Evolutionary conservation across 805 yeast species (phyloP), one percentile per base, ranked within the genome.

Genomic region (Yamadazyma nakazawae): DNA sequence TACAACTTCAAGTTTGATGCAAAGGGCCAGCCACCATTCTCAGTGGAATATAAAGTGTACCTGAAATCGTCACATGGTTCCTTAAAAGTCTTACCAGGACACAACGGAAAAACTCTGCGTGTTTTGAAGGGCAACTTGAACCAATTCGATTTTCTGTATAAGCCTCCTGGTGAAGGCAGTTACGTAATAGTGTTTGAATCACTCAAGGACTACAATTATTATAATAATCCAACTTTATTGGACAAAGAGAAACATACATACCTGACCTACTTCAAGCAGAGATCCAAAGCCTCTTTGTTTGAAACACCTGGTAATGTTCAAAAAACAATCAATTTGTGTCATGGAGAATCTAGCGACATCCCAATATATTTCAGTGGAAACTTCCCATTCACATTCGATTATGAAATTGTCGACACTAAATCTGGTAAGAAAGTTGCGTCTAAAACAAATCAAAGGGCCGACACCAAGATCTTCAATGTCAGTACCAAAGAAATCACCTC

Each of bases 21-120:
- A 48, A 64, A 75, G 0, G 98, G 99, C 14, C 79, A 82, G 25
- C 86, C 96, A 0, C 97, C 98, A 1, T 94, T 85, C 67, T 75
- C 75, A 45, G 74, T 89, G 19, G 76, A 74, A 35, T 83, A 84
- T 50, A 75, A 77, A 37, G 81, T 84, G 12, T 85, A 79, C 56
- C 46, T 43, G 16, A 78, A 80, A 47, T 48, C 57, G 3, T 54
- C 66, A 8, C 60, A 62, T 35, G 69, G 71, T 0, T 46, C 61
- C 3, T 47, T 69, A 14, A 60, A 55, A 35, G 73, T 71, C 0
- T 59, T 70, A 2, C 59, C 57, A 21, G 63, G 58, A 14, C 68
- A 66, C 10, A 51, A 58, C 11, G 76, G 75, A 2, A 44, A 53
- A 38, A 46, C 58, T 5, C 54, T 58, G 0, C 59, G 70, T 24